Base-by-base conservation (phyloP, 2,329 filamentous ascomycete genomes). In the Fusarium multiceps region DNA sequence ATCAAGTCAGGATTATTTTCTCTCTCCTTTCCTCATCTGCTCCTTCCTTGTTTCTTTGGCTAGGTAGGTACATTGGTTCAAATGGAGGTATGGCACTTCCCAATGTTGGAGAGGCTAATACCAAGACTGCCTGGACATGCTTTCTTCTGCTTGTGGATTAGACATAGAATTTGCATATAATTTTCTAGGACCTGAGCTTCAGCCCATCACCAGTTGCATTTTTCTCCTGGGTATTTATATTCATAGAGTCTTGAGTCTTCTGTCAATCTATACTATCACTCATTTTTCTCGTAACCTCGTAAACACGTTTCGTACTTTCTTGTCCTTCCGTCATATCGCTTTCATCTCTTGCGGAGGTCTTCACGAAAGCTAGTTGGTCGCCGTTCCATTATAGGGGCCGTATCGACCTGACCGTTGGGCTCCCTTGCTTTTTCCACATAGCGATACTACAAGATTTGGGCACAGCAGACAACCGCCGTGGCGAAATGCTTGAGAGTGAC, bases 241-340 rank as follows among this genome's bases (percentile, higher is more conserved):
- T 51, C 40, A 46, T n/a, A 14, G 11, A 23, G 32, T 27, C 23
- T 5, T 42, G 27, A 41, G 14, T 27, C 25, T 12, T 45, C 40
- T 20, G 25, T 37, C n/a, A 30, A n/a, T 50, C 23, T 61, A 45
- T 34, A 27, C 10, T 18, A 40, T 25, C n/a, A 32, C 23, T 45
- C 32, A 23, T 53, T 60, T 49, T 12, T 55, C 45, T 65, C 32
- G 18, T 41, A 13, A 23, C 18, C 21, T 66, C 48, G 18, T 61
- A 34, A 41, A 42, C 10, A 13, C 21, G 11, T 18, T 42, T 27
- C 27, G 7, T 18, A n/a, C 14, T 14, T 42, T 42, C 32, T 51
- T 20, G 5, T 23, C 18, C 25, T 12, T 27, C 20, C 32, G 13
- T 9, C 14, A 32, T 13, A 20, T n/a, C 20, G 10, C 4, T 51